Evolutionary conservation across 306 rosid species (phyloP).

Genomic region (Malus fusca): DNA sequence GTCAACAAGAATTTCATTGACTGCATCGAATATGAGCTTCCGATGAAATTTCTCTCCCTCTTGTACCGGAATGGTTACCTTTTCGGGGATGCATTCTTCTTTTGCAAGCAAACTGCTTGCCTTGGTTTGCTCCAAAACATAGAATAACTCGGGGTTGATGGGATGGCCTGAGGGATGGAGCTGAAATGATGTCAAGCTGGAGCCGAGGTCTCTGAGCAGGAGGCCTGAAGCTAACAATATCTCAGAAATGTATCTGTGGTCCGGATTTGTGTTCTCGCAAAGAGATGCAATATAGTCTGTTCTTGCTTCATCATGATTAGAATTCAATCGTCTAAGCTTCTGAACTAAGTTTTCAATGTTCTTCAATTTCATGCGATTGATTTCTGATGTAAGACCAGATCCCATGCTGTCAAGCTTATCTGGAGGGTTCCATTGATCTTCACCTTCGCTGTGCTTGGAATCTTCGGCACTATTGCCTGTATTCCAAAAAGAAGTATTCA

Average conservation of each 20-base stretch:
- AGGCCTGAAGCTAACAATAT: constrained; percentile 83
- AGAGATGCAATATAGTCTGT: constrained; percentile 75
- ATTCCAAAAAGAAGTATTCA: constrained; percentile 5
- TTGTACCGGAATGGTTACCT: constrained; percentile 23
- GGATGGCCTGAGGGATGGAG: constrained; percentile 74
- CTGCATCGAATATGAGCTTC: constrained; percentile 74
- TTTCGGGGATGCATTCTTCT: constrained; percentile 37
- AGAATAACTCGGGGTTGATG: constrained; percentile 80
- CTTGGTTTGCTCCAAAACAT: constrained; percentile 81
- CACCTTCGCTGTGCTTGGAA: constrained; percentile 25
- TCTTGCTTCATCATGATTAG: constrained; percentile 64
- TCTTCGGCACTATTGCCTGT: constrained; percentile 47
- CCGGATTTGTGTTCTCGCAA: constrained; percentile 70
- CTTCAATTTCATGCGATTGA: constrained; percentile 60
- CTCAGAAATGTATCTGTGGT: constrained; percentile 77
- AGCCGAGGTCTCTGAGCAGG: constrained; percentile 62
- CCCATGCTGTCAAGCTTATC: constrained; percentile 27
- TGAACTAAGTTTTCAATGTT: constrained; percentile 74
- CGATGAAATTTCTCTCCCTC: constrained; percentile 52
- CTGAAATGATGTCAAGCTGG: constrained; percentile 57
- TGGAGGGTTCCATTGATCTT: constrained; percentile 48
- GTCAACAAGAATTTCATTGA: constrained; percentile 62
- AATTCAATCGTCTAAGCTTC: constrained; percentile 70
- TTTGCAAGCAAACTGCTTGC: constrained; percentile 51
- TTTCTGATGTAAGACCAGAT: constrained; percentile 39